These are phyloP conservation scores for Tillandsia leiboldiana DNA, from an alignment of 176 grass and related monocot genomes.

Conservation along the genomic window DNA sequence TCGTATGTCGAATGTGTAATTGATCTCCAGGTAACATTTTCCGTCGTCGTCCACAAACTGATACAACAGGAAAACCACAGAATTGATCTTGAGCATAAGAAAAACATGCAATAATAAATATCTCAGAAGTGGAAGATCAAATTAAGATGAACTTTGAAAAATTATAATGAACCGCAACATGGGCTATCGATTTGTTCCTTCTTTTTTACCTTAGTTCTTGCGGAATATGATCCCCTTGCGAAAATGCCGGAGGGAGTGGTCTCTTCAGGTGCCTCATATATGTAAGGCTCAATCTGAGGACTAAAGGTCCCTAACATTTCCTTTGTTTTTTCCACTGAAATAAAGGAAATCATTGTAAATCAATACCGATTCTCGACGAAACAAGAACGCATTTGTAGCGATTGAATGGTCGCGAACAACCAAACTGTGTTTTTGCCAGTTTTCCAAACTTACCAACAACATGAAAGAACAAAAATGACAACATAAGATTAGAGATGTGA, in stretches of 20 bases:
- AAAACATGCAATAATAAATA: not conserved
- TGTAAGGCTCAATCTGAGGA: slow-evolving; percentile 78
- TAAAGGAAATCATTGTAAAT: not conserved
- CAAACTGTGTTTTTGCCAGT: too few species aligned
- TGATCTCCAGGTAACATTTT: slow-evolving; percentile 96
- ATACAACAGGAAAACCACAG: slow-evolving; percentile 4
- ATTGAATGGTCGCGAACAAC: too few species aligned
- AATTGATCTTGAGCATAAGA: not conserved
- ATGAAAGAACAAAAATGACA: not conserved
- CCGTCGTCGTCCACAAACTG: slow-evolving; percentile 95
- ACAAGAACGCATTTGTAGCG: not conserved
- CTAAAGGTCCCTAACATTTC: slow-evolving; percentile 97
- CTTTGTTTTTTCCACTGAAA: slow-evolving; percentile 69
- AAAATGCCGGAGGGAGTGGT: slow-evolving; percentile 84
- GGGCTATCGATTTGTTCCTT: too few species aligned
- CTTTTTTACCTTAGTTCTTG: slow-evolving; percentile 53
- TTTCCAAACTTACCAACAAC: too few species aligned
- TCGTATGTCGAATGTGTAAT: slow-evolving; percentile 97
- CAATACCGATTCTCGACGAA: not conserved
- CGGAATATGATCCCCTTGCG: slow-evolving; percentile 81
- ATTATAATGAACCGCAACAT: too few species aligned
- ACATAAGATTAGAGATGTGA: slow-evolving; percentile 3
- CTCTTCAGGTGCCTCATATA: slow-evolving; percentile 74
- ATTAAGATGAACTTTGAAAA: not conserved
- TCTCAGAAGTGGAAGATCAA: not conserved